These are phyloP conservation scores for Erodium moschatum DNA, from an alignment of 441 rosid genomes.

Conservation along the genomic window DNA sequence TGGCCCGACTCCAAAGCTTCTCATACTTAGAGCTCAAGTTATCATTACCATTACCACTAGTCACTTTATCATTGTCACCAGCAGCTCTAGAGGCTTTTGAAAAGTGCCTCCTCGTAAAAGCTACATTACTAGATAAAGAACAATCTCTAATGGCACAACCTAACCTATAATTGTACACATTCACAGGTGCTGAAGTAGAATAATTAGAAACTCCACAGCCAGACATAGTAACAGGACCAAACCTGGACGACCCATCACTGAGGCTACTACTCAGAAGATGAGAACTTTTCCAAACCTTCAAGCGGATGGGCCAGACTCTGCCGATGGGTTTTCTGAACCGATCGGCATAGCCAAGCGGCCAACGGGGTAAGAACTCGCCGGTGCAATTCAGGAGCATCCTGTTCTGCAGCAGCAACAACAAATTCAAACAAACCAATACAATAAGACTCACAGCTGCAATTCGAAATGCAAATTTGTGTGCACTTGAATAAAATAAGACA, in stretches of 20 bases:
- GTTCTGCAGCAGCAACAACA: conserved; percentile 38
- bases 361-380: no score
- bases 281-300: neutral
- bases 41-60: conserved; percentile 13
- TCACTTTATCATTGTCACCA: conserved; percentile 17
- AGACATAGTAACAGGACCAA: conserved; percentile 20
- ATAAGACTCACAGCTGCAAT: neutral
- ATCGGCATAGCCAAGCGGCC: no score
- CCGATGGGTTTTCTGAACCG: no score
- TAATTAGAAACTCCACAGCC: conserved; percentile 22
- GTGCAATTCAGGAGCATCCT: conserved; percentile 28
- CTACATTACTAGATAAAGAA: conserved; percentile 20
- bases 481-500: neutral
- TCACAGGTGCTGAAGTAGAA: conserved; percentile 16
- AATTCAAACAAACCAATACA: neutral
- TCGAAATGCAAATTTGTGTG: neutral
- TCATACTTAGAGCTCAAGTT: conserved; percentile 20
- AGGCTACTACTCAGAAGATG: neutral
- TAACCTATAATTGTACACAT: conserved; percentile 15
- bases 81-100: conserved; percentile 29
- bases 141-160: conserved; percentile 21
- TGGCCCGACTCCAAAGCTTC: conserved; percentile 35
- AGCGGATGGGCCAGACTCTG: no score
- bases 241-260: conserved; percentile 9
- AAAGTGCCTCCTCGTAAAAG: conserved; percentile 32